Base-by-base conservation (phyloP, 2,329 filamentous ascomycete genomes). In the Pseudogymnoascus sp. region DNA sequence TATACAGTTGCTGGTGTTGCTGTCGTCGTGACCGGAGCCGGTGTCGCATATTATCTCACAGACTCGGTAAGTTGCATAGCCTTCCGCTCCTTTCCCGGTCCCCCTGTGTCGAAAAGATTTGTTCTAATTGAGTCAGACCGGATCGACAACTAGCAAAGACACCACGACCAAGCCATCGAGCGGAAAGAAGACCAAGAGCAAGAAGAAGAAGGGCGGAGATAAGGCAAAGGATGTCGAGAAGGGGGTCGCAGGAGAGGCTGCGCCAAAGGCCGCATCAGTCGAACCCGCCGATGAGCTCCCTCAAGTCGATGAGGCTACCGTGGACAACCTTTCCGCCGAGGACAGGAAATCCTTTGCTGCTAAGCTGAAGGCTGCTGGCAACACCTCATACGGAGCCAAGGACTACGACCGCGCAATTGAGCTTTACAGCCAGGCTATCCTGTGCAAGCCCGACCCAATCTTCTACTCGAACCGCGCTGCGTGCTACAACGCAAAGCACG, bases 381-480 rank as follows among this genome's bases (percentile, higher is more conserved):
- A 99, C 82, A 95, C 94, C 77, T 91, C 94, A 6, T 99, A 97
- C 71, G 91, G 91, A 64, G 86, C 87, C 68, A 97, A 97, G 78
- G 89, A 96, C 71, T 97, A 97, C 77, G 88, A 91, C 76, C 86
- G 85, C 70, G 94, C 94, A 67, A 99, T 99, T 72, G 89, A 92
- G 4, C 85, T 99, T 36, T 99, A 99, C 77, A 90, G 90, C 67
- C 90, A 96, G 78, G 94, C 94, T 58, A 96, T 99, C 69, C 79
- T 97, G 59, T 97, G 94, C 87, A 96, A 94, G 78, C 88, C 92
- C 62, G 94, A 99, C 71, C 91, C 94, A 33, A 92, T 99, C 74
- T 99, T 94, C 82, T 99, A 95, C 82, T 97, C 94, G 66, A 99
- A 99, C 82, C 89, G 94, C 69, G 94, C 94, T 62, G 94, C 94